Base-by-base conservation (phyloP, 2,329 filamentous ascomycete species). In the Fusarium fujikuroi region DNA sequence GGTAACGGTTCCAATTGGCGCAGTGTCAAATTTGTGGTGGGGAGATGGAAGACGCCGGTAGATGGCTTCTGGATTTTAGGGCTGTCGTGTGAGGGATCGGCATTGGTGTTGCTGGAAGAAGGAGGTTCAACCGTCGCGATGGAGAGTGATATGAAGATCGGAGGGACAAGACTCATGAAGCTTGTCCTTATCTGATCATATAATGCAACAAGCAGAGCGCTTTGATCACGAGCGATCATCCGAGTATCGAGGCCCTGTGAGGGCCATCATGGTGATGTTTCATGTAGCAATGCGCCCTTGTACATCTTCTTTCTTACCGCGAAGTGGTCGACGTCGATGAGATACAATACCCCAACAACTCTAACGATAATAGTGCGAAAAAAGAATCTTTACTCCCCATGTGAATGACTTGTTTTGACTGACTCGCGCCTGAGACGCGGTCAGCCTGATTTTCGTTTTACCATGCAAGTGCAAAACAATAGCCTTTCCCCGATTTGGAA, bases 311-410 rank as follows among this genome's bases (percentile, higher is more conserved):
- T 12, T 14, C 8, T 40, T 21, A 21, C 5, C 12, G 8, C 19
- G 5, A 14, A 21, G 39, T 5, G 19, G 39, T 21, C 39, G 39
- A 21, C 39, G 39, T 14, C 12, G 19, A 1, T 9, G 9, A 21
- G 12, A 12, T 39, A 14, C 39, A 40, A 21, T 40, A 40, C 21
- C 19, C 7, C 1, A 40, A 21, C 12, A 9, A 21, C 19, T 1
- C 19, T 1, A 11, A 19, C 19, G 19, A 21, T 6, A 8, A 6
- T 5, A 19, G 7, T 19, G 28, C 21, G 30, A 2, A 32, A 32
- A 32, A 25, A 5, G 2, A 1, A 3, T 6, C 12, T 2, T 3
- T 21, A 15, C 16, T 21, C 4, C 12, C 28, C 8, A 15, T 4
- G 11, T 11, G 1, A 1, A 9, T 23, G 28, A 21, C n/a, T 6